Base-by-base conservation (phyloP, 2,329 filamentous ascomycete species). In the Ascochyta lentis region DNA sequence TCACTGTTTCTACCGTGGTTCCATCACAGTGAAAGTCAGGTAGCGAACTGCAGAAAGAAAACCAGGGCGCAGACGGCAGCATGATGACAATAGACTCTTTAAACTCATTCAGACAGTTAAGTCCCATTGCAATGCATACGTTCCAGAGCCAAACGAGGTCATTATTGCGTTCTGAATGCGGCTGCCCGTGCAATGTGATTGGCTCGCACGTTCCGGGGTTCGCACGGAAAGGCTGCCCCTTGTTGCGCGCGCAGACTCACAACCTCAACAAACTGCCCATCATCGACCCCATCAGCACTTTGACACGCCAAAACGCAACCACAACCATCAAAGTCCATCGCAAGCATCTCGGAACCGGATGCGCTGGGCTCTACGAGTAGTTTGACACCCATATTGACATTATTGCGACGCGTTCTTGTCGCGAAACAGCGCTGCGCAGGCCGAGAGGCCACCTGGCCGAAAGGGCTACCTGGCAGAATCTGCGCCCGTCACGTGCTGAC, bases 341-440 rank as follows among this genome's bases (percentile, higher is more conserved):
- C 52, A 59, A 57, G 58, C 61, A 64, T 65, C 61, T 58, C 55
- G 55, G 55, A 58, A 60, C 44, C 47, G 51, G 54, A 61, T 58
- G 56, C 61, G 60, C 61, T 61, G 60, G 56, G 54, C 46, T 43
- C 49, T 56, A 63, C 61, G 60, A 68, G 64, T 64, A 60, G 55
- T 71, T 69, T 67, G 59, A 68, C 42, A 66, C 67, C 69, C 59
- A 68, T 65, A 67, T 69, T 50, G 54, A 44, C 54, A 68, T 58
- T 72, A 68, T 70, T 68, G 43, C 52, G 58, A 52, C 69, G 61
- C 61, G 65, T 66, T 61, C 59, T 59, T 59, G 60, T 62, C 67
- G 61, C 63, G 43, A 65, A 64, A 60, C 50, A 22, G 53, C 46
- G 56, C 56, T 61, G 59, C 54, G 62, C 51, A 59, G 58, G 61